Base-by-base conservation (phyloP, 2,329 filamentous ascomycete genomes). In the Aaosphaeria pasadenensis region DNA sequence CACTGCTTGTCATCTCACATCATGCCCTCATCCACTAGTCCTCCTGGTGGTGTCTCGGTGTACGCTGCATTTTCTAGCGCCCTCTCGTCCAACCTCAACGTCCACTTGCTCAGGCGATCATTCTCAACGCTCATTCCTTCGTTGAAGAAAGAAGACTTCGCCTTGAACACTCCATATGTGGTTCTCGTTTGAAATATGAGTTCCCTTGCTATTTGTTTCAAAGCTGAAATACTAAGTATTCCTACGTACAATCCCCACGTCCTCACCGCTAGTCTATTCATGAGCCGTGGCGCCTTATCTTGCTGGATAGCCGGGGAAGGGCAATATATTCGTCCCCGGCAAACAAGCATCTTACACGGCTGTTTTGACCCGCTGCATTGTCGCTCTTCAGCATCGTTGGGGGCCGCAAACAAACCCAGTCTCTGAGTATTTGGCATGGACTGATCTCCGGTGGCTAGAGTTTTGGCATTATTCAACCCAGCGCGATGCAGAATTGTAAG, bases 241-340 rank as follows among this genome's bases (percentile, higher is more conserved):
- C 17, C 17, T 24, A 24, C 17, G 17, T 24, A 24, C 17, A 24
- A 36, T 41, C 46, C 30, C 43, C 33, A 30, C 39, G 17, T 39
- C 44, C 47, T 62, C 64, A 69, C 66, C 64, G 66, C 66, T 62
- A 52, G 59, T 67, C 64, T 68, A 62, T 61, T 60, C 55, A 58
- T 58, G 55, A 46, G 42, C 30, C 40, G 33, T 49, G 43, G 43
- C 33, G 50, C 44, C 42, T 45, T 49, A 43, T 46, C 45, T 42
- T 40, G 46, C 48, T 50, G 48, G 47, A 45, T 46, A 9, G 49
- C 57, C 48, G 44, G 54, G 56, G 54, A 59, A 32, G 39, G 51
- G 53, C 52, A 64, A 64, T 60, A 54, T 62, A 53, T 30, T 46
- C 47, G 46, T 58, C 52, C 46, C 39, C 45, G 54, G 33, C 9